phyloP scores from a whole-genome alignment of 768 basidiomycete genomes.

The Amanita inopinata region DNA sequence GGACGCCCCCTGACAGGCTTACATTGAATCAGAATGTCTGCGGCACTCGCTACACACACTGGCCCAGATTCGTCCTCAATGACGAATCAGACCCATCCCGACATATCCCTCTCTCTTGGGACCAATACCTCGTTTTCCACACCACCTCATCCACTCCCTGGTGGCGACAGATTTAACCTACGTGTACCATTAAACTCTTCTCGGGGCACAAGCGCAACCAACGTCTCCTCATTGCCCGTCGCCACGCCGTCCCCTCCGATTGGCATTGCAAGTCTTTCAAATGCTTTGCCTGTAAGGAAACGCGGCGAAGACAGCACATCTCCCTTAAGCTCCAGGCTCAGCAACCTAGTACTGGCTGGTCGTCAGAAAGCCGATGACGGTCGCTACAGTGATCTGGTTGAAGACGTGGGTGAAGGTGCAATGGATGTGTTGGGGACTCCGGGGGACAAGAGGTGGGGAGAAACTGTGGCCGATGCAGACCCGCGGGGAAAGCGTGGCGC shows the following conservation, averaged over 20 bases:
- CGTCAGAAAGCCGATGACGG: conserved; percentile 4
- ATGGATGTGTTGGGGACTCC: conserved; percentile 47
- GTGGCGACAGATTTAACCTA: background rate
- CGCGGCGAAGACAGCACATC: conserved; percentile 29
- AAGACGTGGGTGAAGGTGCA: conserved; percentile 26
- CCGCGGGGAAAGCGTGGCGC: conserved; percentile 4
- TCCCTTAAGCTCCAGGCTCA: conserved; percentile 26
- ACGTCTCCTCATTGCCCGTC: conserved; percentile 38
- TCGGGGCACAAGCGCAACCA: conserved; percentile 33
- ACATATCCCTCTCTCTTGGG: conserved; percentile 4
- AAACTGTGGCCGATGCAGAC: conserved; percentile 37
- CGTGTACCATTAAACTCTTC: background rate
- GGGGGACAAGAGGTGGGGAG: conserved; percentile 32
- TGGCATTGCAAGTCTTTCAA: conserved; percentile 21
- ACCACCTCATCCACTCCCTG: conserved; percentile 1
- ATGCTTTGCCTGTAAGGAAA: conserved; percentile 16
- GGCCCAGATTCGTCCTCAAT: conserved; percentile 5
- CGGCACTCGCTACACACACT: background rate
- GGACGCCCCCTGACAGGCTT: too few species aligned
- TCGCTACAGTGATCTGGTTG: conserved; percentile 24
- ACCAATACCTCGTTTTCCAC: conserved; percentile 4
- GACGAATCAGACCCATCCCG: conserved; percentile 7
- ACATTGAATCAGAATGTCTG: conserved; percentile 3
- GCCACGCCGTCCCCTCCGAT: conserved; percentile 42
- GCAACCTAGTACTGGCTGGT: conserved; percentile 8